phyloP scores from a whole-genome alignment of 2,329 filamentous ascomycete genomes.

The Pyrenochaeta sp. region DNA sequence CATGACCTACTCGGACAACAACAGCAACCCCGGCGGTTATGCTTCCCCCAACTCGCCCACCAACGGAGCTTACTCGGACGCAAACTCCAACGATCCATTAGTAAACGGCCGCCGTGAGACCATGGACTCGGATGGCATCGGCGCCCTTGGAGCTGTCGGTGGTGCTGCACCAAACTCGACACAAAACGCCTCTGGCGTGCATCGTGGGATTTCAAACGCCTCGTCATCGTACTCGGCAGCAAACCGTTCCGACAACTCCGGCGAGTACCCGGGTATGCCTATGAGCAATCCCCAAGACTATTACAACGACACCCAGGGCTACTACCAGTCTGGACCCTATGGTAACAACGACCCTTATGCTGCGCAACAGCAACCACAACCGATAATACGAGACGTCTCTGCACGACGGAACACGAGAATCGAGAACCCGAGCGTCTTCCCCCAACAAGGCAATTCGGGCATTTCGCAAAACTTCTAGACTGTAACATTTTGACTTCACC shows the following conservation, averaged over 20 bases:
- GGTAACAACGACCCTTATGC: conserved; percentile 62
- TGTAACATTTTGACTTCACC: conserved; percentile 8
- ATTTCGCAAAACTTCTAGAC: conserved; percentile 94
- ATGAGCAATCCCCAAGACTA: conserved; percentile 58
- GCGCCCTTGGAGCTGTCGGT: conserved; percentile 70
- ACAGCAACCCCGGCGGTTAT: conserved; percentile 62
- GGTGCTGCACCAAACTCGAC: conserved; percentile 63
- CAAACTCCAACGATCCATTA: conserved; percentile 72
- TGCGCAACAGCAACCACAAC: conserved; percentile 72
- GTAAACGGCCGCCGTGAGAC: conserved; percentile 58
- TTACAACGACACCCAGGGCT: conserved; percentile 61
- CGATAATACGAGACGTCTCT: conserved; percentile 91
- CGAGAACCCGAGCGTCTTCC: conserved; percentile 86
- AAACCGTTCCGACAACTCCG: conserved; percentile 71
- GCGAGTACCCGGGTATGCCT: conserved; percentile 59
- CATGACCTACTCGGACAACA: conserved; percentile 73
- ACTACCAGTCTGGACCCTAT: conserved; percentile 64
- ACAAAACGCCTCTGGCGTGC: conserved; percentile 71
- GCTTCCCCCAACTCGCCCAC: conserved; percentile 67
- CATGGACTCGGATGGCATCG: conserved; percentile 79
- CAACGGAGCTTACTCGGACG: conserved; percentile 70
- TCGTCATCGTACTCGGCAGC: conserved; percentile 93
- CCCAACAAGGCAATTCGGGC: conserved; percentile 87
- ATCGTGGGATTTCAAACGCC: conserved; percentile 90
- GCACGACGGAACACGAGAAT: conserved; percentile 94